A percentile compares a stretch with the other conserved stretches of the same genome.
phyloP scores from a whole-genome alignment of 1,284 basidiomycete species.

The Sparassis latifolia region DNA sequence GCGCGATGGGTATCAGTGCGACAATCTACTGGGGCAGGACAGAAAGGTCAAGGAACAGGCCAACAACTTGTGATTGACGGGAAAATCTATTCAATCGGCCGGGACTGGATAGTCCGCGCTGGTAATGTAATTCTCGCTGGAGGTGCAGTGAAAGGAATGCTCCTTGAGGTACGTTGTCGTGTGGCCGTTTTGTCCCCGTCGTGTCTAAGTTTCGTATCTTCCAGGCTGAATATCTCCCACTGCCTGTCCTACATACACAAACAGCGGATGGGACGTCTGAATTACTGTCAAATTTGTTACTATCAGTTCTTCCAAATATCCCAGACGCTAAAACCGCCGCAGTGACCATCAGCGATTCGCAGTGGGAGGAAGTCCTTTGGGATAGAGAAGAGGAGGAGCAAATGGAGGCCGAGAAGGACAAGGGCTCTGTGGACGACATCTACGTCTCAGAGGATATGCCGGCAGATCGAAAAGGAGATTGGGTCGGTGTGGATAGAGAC shows the following conservation, averaged over 20 bases:
- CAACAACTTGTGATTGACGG: slow-evolving; percentile 68
- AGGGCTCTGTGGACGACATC: slow-evolving; percentile 30
- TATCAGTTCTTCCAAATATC: slow-evolving; percentile 65
- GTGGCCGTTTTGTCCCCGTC: background rate
- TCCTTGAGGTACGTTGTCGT: slow-evolving; percentile 54
- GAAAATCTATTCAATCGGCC: slow-evolving; percentile 61
- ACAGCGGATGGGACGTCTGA: slow-evolving; percentile 59
- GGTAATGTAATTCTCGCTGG: slow-evolving; percentile 71
- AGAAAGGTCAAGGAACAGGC: slow-evolving; percentile 43
- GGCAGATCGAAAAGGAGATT: slow-evolving; percentile 48
- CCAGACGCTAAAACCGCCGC: slow-evolving; percentile 64
- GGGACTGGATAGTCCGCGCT: slow-evolving; percentile 73
- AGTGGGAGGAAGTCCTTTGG: slow-evolving; percentile 76
- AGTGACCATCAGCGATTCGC: slow-evolving; percentile 63
- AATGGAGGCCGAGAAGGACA: slow-evolving; percentile 18
- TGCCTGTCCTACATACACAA: slow-evolving; percentile 56
- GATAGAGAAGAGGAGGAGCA: slow-evolving; percentile 58
- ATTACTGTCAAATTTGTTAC: slow-evolving; percentile 63
- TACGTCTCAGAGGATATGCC: slow-evolving; percentile 47
- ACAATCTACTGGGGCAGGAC: slow-evolving; percentile 35
- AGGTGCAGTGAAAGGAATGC: slow-evolving; percentile 69
- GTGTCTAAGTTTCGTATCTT: background rate
- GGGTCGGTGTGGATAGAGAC: slow-evolving; percentile 70
- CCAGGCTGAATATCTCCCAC: slow-evolving; percentile 72
- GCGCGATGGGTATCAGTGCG: slow-evolving; percentile 69